Base-by-base conservation (phyloP, 805 yeast species). In the Dipodascus geniculatus region DNA sequence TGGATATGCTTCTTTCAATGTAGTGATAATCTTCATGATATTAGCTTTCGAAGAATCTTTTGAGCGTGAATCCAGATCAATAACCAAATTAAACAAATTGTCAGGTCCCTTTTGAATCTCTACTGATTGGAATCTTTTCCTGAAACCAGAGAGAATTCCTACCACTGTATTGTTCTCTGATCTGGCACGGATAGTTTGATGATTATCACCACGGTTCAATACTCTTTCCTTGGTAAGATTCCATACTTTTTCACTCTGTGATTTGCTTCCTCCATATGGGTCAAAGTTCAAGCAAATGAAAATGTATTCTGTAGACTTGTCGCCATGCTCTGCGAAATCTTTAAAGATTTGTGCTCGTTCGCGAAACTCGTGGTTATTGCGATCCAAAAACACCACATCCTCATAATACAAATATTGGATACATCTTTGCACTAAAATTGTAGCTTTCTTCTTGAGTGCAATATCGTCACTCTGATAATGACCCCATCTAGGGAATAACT, bases 381-480 rank as follows among this genome's bases (percentile, higher is more conserved):
- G 76, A 63, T 93, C 99, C 11, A 85, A 73, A 50, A 88, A 69
- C 1, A 87, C 87, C 24, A 80, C 81, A 3, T 70, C 69, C 16
- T 70, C 64, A 1, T 63, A 56, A 19, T 67, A 61, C 28, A 82
- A 59, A 9, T 66, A 60, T 23, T 73, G 61, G 1, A 54, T 11
- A 11, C 59, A 57, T 17, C 51, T 60, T 4, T 51, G 47, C 23
- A 68, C 61, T 20, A 68, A 61, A 14, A 19, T 44, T 16, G 19
- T 35, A 0, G 51, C 55, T 23, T 48, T 53, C 17, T 50, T 48
- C 1, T 49, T 67, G 20, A 73, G 73, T 3, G 72, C 69, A 22
- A 86, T 72, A 58, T 86, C 79, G 68, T 91, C 98, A 68, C 88
- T 93, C 65, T 88, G 96, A 9, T 86, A 73, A 60, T 83, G 85